Evolutionary conservation across 768 basidiomycete genomes (phyloP).

Genomic region (Boletales sp.): DNA sequence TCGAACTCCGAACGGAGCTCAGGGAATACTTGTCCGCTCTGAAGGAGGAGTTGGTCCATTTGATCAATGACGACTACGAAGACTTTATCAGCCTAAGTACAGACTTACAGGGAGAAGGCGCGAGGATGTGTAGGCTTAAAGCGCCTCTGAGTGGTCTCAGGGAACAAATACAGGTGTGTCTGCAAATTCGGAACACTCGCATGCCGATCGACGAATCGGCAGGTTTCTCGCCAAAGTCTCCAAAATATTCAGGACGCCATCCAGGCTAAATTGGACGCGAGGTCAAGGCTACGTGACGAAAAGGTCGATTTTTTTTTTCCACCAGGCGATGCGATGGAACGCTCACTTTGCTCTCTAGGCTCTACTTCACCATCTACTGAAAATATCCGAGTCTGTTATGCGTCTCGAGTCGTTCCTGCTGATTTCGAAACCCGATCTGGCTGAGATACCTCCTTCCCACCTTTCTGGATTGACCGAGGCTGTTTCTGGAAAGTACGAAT

Average conservation of each 20-base stretch:
- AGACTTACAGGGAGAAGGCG: constrained; percentile 82
- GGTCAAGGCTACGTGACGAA: constrained; percentile 78
- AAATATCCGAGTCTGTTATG: constrained; percentile 87
- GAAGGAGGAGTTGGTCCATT: constrained; percentile 90
- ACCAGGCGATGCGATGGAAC: neutral
- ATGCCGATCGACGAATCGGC: neutral
- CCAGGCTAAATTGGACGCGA: constrained; percentile 69
- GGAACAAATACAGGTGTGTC: constrained; percentile 63
- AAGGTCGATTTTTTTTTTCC: constrained; percentile 44
- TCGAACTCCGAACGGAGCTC: constrained; percentile 84
- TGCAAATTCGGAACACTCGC: neutral
- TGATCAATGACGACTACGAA: constrained; percentile 98
- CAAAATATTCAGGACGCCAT: constrained; percentile 68
- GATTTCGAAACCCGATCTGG: constrained; percentile 47
- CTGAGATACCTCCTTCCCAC: constrained; percentile 30
- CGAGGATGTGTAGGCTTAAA: constrained; percentile 63
- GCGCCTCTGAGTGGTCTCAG: constrained; percentile 63
- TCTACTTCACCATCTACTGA: constrained; percentile 80
- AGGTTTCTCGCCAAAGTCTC: constrained; percentile 62
- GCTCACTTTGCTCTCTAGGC: constrained; percentile 43
- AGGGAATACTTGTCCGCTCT: constrained; percentile 78
- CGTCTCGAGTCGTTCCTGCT: constrained; percentile 84
- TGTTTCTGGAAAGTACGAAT: constrained; percentile 36
- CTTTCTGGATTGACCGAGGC: constrained; percentile 23
- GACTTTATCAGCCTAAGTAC: constrained; percentile 96